These are phyloP conservation scores for Oidiodendron maius DNA, from an alignment of 495 filamentous ascomycete genomes.

Conservation along the genomic window DNA sequence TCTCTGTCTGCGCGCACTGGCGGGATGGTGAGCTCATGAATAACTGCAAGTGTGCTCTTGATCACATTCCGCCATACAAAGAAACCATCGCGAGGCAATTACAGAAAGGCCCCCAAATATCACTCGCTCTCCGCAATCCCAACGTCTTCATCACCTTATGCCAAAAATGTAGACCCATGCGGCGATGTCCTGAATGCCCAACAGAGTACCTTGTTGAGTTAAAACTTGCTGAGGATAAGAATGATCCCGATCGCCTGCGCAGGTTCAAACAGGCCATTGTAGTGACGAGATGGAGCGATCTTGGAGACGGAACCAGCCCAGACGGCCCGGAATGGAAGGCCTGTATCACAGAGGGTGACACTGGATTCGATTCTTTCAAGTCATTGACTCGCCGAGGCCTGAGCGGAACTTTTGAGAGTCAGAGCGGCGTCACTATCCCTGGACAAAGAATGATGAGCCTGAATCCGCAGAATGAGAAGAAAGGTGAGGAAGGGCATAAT, in stretches of 20 bases:
- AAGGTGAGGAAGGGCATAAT: conserved; percentile 27
- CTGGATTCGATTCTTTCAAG: conserved; percentile 44
- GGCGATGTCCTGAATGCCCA: conserved; percentile 54
- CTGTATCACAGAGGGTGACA: conserved; percentile 30
- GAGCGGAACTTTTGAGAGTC: conserved; percentile 50
- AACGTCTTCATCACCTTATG: conserved; percentile 43
- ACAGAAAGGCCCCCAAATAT: conserved; percentile 16
- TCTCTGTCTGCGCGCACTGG: conserved; percentile 55
- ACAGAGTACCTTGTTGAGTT: conserved; percentile 55
- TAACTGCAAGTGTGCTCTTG: conserved; percentile 52
- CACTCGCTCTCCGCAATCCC: conserved; percentile 24
- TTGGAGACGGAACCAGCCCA: conserved; percentile 46
- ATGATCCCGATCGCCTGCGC: conserved; percentile 19
- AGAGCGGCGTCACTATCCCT: conserved; percentile 45
- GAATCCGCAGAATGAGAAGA: conserved; percentile 39
- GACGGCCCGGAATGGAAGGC: conserved; percentile 42
- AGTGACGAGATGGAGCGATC: conserved; percentile 55
- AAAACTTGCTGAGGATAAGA: conserved; percentile 45
- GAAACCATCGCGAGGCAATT: conserved; percentile 28
- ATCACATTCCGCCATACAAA: conserved; percentile 44
- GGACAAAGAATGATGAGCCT: conserved; percentile 49
- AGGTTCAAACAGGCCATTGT: conserved; percentile 51
- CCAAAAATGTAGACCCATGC: conserved; percentile 47
- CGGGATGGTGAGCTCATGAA: conserved; percentile 51
- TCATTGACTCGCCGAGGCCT: conserved; percentile 45